Evolutionary conservation across 140 eudicot genomes (phyloP), one percentile per base, ranked within the genome.

Genomic region (Eryngium alpinum): DNA sequence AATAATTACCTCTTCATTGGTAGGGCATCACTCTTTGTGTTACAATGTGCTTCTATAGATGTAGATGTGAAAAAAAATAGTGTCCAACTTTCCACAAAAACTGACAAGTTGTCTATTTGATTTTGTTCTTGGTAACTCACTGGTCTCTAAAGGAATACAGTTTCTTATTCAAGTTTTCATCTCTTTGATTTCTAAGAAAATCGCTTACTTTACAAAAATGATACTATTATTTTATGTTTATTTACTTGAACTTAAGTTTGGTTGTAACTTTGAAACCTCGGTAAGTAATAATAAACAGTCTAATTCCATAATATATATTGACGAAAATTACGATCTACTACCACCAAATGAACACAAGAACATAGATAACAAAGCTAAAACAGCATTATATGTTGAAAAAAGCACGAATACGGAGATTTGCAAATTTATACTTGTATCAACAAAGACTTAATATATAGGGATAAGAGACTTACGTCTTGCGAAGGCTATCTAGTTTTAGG

Each of bases 401-500:
- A 78, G 10, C 32, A 19, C 34, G 5, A 14, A 57, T 7, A 46
- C n/a, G 62, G 33, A 3, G 10, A 11, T 78, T 3, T 57, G 28
- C 28, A 27, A 77, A 51, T 50, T 17, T 18, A 52, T 0, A 76
- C 27, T 51, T 51, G 24, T 5, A 9, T 77, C 27, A 52, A 51
- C 49, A 52, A 33, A 71, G 14, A 76, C 11, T 19, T 19, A 32
- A n/a, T 33, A 25, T 60, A 19, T 27, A n/a, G 28, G 50, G 72
- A 76, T 51, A 17, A 70, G 79, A 81, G 49, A 67, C 32, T 53
- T 84, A 94, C 98, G 94, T 83, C 87, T 89, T 96, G 57, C 97
- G 99, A 80, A 91, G 96, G 84, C 85, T 88, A 81, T 93, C 86
- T 70, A 96, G 92, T 86, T 96, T 96, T 84, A 93, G 86, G 77